Evolutionary conservation across 305 asterid genomes (phyloP), one percentile per base, ranked within the genome.

Genomic region (Ajuga reptans): DNA sequence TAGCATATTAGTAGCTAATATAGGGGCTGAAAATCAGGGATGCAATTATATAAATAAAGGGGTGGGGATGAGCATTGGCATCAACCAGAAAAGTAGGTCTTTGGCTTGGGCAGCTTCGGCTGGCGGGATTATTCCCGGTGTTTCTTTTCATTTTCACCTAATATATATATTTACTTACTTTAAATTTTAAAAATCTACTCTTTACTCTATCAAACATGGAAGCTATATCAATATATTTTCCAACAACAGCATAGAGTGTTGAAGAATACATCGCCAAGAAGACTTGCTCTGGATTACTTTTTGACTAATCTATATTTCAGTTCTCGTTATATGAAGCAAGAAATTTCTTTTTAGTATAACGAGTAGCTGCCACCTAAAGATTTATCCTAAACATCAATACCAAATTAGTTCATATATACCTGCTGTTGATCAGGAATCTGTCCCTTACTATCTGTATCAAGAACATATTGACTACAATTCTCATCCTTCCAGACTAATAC

Each of bases 401-500:
- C 69, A 9, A 43, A 49, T 52, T 62, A 52, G 73, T 47, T 21
- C 10, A 71, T 51, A 66, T 36, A 74, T 73, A 93, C 99, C 91
- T 85, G 96, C 55, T 91, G 97, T 71, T 87, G 96, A 79, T 79
- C 79, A 59, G 95, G 96, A 70, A 91, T 75, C 76, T 89, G 82
- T 60, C 99, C 97, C 47, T 72, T 87, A 76, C 86, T 75, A 79
- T 93, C 99, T 1, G 97, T 93, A 66, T 91, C 99, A 80, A 91
- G 77, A 77, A 91, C 93, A 72, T 87, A 91, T 60, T 86, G 91
- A 69, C 97, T 89, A 77, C 97, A 93, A 51, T 70, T 84, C 68
- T 80, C 90, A 76, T 93, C 97, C 83, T 93, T 93, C 99, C 99
- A 93, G 42, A 93, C 91, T 72, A 94, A 81, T 64, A 85, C 85